phyloP scores from a whole-genome alignment of 2,329 filamentous ascomycete genomes.

The Colletotrichum navitas region DNA sequence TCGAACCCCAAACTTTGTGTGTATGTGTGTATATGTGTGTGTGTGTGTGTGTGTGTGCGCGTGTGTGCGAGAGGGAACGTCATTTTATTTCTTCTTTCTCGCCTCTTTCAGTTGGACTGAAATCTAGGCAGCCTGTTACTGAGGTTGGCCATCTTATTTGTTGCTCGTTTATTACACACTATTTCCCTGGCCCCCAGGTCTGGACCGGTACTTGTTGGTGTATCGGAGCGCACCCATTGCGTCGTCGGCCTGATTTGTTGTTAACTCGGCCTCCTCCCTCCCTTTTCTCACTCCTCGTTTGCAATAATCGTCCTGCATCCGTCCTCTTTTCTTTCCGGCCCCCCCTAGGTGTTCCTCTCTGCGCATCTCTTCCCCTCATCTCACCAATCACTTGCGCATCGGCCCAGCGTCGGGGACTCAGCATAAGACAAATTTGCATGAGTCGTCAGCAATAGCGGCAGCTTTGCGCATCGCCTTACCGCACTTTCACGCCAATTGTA shows the following conservation, averaged over 20 bases:
- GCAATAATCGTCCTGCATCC: not conserved
- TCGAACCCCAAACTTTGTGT: not conserved
- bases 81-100: not conserved
- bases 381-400: conserved; percentile 9
- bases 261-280: not conserved
- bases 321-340: not conserved
- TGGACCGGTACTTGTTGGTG: conserved; percentile 9
- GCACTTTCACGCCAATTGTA: not conserved
- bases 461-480: not conserved
- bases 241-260: not conserved
- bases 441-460: conserved; percentile 22
- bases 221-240: conserved; percentile 1
- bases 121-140: not conserved
- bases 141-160: conserved; percentile 15
- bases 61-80: not conserved
- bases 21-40: too few relatives aligned
- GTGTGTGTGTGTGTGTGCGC: too few relatives aligned
- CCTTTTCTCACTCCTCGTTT: conserved; percentile 9
- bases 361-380: not conserved
- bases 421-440: conserved; percentile 10
- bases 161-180: conserved; percentile 6
- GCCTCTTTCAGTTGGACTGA: not conserved
- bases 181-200: not conserved
- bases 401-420: conserved; percentile 3
- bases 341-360: conserved; percentile 1